A percentile compares a stretch with the other conserved stretches of the same genome.
These are phyloP conservation scores for Nemania sp. DNA, from an alignment of 2,329 filamentous ascomycete genomes.

Conservation along the genomic window DNA sequence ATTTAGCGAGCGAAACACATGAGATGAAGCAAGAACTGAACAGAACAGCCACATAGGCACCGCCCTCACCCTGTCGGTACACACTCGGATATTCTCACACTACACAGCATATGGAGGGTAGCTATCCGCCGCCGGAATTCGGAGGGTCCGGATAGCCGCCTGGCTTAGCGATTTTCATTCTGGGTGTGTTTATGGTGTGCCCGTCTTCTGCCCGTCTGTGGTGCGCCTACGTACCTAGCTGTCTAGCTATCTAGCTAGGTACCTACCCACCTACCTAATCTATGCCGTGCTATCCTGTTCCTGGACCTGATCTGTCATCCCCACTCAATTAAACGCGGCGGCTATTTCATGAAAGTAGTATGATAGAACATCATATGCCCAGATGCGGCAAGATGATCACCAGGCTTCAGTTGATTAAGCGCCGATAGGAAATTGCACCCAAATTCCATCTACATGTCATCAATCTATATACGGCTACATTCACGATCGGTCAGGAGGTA, in stretches of 20 bases:
- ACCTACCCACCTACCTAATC: not conserved
- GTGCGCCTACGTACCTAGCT: too few species aligned
- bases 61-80: conserved; percentile 19
- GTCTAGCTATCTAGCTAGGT: too few species aligned
- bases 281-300: conserved; percentile 9
- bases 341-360: conserved; percentile 2
- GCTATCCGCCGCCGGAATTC: conserved; percentile 19
- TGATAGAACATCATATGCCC: not conserved
- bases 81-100: not conserved
- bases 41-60: conserved; percentile 33
- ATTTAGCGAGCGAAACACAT: conserved; percentile 40
- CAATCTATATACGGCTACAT: not conserved
- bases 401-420: conserved; percentile 30
- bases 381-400: conserved; percentile 28
- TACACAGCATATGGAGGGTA: not conserved
- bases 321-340: conserved; percentile 37
- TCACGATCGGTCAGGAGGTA: not conserved
- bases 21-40: conserved; percentile 35
- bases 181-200: not conserved
- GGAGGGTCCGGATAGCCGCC: conserved; percentile 38
- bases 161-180: conserved; percentile 11
- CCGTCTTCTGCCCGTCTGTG: not conserved
- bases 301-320: not conserved
- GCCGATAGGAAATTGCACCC: conserved; percentile 32
- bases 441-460: not conserved